Evolutionary conservation across 495 filamentous ascomycete genomes (phyloP).

Genomic region (Sordaria brevicollis): DNA sequence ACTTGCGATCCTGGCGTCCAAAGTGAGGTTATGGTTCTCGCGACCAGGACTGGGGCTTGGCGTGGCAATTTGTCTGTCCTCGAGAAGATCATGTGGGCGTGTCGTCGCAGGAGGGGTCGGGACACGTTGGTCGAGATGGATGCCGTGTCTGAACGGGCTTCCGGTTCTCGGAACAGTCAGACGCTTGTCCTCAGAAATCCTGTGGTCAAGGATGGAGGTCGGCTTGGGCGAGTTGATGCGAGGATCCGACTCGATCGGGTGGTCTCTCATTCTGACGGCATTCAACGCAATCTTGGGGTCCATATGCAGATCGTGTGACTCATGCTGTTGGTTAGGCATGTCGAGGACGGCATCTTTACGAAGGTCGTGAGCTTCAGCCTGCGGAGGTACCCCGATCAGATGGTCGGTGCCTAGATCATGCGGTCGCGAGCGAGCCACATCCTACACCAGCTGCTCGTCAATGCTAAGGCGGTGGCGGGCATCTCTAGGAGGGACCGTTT

Average conservation of each 20-base stretch:
- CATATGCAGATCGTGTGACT: background rate
- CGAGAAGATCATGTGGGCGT: slow-evolving; percentile 2
- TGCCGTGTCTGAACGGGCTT: slow-evolving; percentile 1
- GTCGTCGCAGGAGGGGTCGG: slow-evolving; percentile 7
- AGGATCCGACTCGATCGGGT: slow-evolving; percentile 6
- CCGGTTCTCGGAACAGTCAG: background rate
- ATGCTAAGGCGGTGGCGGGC: background rate
- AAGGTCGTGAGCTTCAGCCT: background rate
- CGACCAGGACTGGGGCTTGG: slow-evolving; percentile 6
- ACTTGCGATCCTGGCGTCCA: slow-evolving; percentile 5
- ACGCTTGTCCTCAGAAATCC: slow-evolving; percentile 6
- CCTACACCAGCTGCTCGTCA: background rate
- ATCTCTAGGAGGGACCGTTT: background rate
- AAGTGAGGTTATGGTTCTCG: slow-evolving; percentile 7
- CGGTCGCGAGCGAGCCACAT: background rate
- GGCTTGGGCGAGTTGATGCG: slow-evolving; percentile 2
- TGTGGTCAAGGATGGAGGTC: slow-evolving; percentile 2
- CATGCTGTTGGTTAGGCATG: background rate
- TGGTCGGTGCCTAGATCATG: background rate
- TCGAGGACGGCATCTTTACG: background rate
- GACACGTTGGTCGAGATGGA: slow-evolving; percentile 8
- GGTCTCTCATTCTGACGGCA: background rate
- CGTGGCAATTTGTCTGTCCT: slow-evolving; percentile 6
- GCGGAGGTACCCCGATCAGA: background rate
- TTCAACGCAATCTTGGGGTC: background rate